A percentile compares a stretch with the other conserved stretches of the same genome.
These are phyloP conservation scores for Paramecium sonneborni DNA, from an alignment of 73 alveolate species.

Conservation along the genomic window DNA sequence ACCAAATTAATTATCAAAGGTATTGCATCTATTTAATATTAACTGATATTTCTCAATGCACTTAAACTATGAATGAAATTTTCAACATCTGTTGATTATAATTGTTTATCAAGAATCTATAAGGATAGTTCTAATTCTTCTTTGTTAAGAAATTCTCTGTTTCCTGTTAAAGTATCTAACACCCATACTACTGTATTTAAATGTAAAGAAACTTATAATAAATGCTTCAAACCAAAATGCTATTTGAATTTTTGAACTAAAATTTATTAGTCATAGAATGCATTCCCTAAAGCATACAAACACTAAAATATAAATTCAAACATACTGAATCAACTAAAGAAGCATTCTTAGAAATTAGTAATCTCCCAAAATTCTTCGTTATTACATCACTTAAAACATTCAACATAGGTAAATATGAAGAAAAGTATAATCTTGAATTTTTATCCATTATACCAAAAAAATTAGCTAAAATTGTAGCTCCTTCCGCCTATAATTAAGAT, in stretches of 20 bases:
- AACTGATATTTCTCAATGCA: background rate
- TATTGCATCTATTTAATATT: background rate
- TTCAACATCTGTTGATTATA: background rate
- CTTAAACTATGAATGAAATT: background rate
- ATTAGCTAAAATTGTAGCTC: slow-evolving; percentile 25
- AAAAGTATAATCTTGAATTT: background rate
- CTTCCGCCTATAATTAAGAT: background rate
- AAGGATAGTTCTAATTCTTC: background rate
- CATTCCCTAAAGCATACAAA: slow-evolving; percentile 33
- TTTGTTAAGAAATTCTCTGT: background rate
- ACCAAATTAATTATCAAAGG: background rate
- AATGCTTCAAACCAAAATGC: background rate
- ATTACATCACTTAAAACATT: background rate
- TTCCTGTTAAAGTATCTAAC: background rate
- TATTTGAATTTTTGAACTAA: slow-evolving; percentile 12
- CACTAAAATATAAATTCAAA: background rate
- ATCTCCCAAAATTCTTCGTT: slow-evolving; percentile 26
- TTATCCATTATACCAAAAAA: slow-evolving; percentile 6
- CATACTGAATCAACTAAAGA: background rate
- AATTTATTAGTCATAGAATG: background rate
- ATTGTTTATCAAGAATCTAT: background rate
- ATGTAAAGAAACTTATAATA: background rate
- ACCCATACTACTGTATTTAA: background rate
- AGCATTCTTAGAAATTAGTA: slow-evolving; percentile 1
- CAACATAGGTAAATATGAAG: slow-evolving; percentile 23